These are phyloP conservation scores for Umbelopsis sp. DNA, from an alignment of 192 early-diverging fungal species.

Conservation along the genomic window DNA sequence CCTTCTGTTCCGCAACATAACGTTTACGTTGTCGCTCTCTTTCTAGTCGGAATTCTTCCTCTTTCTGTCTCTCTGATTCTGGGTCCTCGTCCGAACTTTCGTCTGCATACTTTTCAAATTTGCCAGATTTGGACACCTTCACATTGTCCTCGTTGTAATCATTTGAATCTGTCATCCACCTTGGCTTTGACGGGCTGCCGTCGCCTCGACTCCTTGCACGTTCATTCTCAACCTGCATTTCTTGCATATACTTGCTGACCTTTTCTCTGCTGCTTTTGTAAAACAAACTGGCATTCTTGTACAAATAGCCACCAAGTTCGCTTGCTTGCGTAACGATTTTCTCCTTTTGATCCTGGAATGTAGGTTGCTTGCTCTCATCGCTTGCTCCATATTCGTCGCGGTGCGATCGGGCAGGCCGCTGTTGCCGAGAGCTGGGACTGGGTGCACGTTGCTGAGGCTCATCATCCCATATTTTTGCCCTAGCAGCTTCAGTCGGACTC, in stretches of 20 bases:
- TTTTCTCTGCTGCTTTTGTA: slow-evolving; percentile 64
- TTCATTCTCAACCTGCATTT: slow-evolving; percentile 51
- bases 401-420: not conserved
- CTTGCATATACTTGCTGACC: slow-evolving; percentile 62
- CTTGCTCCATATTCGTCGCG: not conserved
- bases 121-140: slow-evolving; percentile 7
- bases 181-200: slow-evolving; percentile 36
- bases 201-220: slow-evolving; percentile 29
- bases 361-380: slow-evolving; percentile 23
- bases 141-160: slow-evolving; percentile 25
- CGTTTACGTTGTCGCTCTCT: slow-evolving; percentile 13
- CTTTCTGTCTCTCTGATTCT: slow-evolving; percentile 3
- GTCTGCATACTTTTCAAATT: slow-evolving; percentile 16
- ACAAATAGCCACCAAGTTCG: slow-evolving; percentile 61
- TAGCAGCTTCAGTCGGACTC: slow-evolving; percentile 14
- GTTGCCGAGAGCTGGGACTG: not conserved
- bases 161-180: slow-evolving; percentile 38
- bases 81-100: slow-evolving; percentile 19
- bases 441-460: not conserved
- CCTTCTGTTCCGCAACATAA: slow-evolving; percentile 20
- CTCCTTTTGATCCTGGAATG: slow-evolving; percentile 54
- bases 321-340: slow-evolving; percentile 58
- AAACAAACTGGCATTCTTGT: slow-evolving; percentile 68
- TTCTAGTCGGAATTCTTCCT: slow-evolving; percentile 24
- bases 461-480: slow-evolving; percentile 10